Evolutionary conservation across 1,284 basidiomycete species (phyloP), one percentile per base, ranked within the genome.

Genomic region (Leccinum fuscescens): DNA sequence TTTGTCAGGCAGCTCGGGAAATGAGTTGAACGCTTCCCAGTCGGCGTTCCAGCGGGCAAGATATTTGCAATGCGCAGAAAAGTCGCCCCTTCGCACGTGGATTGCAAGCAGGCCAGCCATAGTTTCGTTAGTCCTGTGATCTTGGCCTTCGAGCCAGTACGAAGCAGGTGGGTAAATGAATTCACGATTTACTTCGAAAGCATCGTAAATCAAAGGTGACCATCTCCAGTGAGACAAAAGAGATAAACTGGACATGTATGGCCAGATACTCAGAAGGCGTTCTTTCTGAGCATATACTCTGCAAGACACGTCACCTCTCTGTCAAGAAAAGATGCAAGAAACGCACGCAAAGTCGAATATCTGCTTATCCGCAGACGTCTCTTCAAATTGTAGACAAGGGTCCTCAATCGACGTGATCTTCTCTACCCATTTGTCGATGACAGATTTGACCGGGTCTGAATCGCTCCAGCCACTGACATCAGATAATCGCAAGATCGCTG

Each of bases 41-140:
- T 66, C 65, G 3, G 78, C 67, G 15, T 68, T 70, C 68, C 72
- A 78, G 6, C 67, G 65, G 3, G 77, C 75, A 33, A 86, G 77
- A 57, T 71, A 69, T 4, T 61, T 55, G 64, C 86, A 88, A 65
- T 86, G 84, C 1, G 68, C 63, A 29, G 71, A 58, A 66, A 80
- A 88, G 69, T 87, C 86, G 4, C 86, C 86, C 17, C 85, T 75
- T 8, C 86, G 82, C 15, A 87, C 66, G 61, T 88, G 86, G 2
- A 88, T 67, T 2, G 76, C 84, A n/a, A 88, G 72, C 0, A 85
- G 68, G 8, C 79, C 79, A 2, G 69, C 59, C 31, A 66, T 59
- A 4, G 20, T 49, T 1, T 54, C n/a, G 7, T 54, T 20, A 1
- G 6, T 5, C 7, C 35, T 17, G 20, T 55, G 27, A 46, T 44